These are phyloP conservation scores for Vitis hybrid DNA, from an alignment of 177 flowering plant species.

Conservation along the genomic window DNA sequence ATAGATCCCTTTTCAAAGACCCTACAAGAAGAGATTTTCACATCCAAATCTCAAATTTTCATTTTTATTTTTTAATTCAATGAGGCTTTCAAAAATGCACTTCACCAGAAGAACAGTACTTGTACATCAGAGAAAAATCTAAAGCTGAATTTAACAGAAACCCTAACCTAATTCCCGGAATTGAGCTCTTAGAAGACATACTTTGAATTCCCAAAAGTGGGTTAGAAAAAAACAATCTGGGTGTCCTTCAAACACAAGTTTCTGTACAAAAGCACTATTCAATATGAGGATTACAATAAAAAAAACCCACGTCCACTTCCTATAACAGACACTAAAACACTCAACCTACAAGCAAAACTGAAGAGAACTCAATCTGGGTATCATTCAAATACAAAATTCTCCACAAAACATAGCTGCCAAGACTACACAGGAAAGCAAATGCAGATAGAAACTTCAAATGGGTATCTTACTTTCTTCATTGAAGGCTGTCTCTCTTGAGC, in stretches of 20 bases:
- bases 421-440: not conserved
- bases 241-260: not conserved
- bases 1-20: too few relatives aligned
- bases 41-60: too few relatives aligned
- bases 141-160: not conserved
- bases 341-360: not conserved
- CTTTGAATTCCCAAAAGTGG: not conserved
- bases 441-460: not conserved
- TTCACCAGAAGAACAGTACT: not conserved
- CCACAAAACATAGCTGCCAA: not conserved
- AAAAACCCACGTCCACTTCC: not conserved
- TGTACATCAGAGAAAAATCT: not conserved
- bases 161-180: not conserved
- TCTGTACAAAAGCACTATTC: too few relatives aligned
- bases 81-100: not conserved
- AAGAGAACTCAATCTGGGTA: not conserved
- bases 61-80: too few relatives aligned
- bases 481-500: conserved; percentile 24
- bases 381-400: not conserved
- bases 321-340: not conserved
- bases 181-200: not conserved
- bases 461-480: conserved; percentile 33
- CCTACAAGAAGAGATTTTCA: too few relatives aligned
- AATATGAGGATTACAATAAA: not conserved
- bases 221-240: not conserved